Conservation (phyloP, 2,329 filamentous ascomycete species). For the Xylaria sp. region DNA sequence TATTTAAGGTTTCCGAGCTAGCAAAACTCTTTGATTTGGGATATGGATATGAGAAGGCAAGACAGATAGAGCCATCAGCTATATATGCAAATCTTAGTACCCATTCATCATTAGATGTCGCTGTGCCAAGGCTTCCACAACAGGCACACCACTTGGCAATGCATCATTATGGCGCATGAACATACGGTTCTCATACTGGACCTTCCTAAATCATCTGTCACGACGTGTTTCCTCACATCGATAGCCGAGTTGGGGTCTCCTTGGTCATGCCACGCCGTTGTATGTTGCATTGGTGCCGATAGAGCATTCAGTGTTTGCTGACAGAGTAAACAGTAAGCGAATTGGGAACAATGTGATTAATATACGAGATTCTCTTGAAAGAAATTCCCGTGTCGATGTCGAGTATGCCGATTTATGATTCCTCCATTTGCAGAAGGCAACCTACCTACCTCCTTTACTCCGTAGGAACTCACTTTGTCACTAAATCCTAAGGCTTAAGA, state of each 20-base stretch:
- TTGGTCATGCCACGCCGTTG: not conserved
- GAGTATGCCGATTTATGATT: too few relatives aligned
- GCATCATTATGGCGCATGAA: not conserved
- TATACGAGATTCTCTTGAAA: too few relatives aligned
- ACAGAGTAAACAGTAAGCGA: conserved; percentile 12
- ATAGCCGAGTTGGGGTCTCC: not conserved
- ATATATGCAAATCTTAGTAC: not conserved
- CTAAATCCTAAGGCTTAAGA: too few relatives aligned
- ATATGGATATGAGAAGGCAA: too few relatives aligned
- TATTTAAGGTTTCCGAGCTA: not conserved
- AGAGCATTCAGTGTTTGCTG: conserved; percentile 8
- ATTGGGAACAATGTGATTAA: too few relatives aligned
- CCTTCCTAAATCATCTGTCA: not conserved
- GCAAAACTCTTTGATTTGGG: not conserved
- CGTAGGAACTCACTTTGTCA: too few relatives aligned
- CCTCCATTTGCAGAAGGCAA: too few relatives aligned
- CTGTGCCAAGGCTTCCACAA: not conserved
- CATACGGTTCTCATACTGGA: not conserved
- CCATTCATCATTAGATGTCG: not conserved
- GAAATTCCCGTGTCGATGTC: too few relatives aligned
- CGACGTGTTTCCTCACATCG: not conserved
- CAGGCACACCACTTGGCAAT: not conserved
- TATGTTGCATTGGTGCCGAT: conserved; percentile 3
- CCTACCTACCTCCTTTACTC: too few relatives aligned
- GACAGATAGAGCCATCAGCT: not conserved